Conservation (phyloP, 2,329 filamentous ascomycete genomes). For the Ophiocordyceps australis region DNA sequence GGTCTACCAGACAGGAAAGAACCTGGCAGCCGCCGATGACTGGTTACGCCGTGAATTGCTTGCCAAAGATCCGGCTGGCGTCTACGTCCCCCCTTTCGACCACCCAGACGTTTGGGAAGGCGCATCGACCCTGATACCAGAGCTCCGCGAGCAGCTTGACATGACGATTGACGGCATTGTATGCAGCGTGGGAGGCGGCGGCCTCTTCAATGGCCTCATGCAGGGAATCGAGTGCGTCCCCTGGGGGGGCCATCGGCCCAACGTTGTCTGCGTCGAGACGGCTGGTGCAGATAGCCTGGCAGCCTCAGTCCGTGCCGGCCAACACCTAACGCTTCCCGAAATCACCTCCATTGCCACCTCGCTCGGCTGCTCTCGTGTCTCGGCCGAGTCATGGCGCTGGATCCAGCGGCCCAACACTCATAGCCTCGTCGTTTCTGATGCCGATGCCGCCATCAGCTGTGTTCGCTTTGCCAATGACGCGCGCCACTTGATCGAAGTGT, state of each 20-base stretch:
- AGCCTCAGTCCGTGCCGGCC: conserved; percentile 35
- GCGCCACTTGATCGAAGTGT: conserved; percentile 61
- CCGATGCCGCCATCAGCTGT: conserved; percentile 63
- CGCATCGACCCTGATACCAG: conserved; percentile 37
- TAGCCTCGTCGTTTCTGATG: conserved; percentile 21
- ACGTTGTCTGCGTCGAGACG: conserved; percentile 61
- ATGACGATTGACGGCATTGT: conserved; percentile 48
- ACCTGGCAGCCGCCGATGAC: conserved; percentile 51
- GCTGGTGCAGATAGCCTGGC: conserved; percentile 52
- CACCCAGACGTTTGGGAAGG: conserved; percentile 51
- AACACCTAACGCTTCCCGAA: conserved; percentile 42
- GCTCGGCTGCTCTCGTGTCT: conserved; percentile 57
- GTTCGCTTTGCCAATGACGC: conserved; percentile 69
- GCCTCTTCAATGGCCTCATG: conserved; percentile 60
- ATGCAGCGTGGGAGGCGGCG: conserved; percentile 67
- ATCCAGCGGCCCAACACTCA: conserved; percentile 22
- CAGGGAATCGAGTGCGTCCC: conserved; percentile 39
- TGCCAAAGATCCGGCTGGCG: conserved; percentile 26
- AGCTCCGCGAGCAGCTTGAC: conserved; percentile 21
- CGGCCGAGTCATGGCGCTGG: conserved; percentile 48
- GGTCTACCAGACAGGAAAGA: conserved; percentile 49
- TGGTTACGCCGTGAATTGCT: conserved; percentile 43
- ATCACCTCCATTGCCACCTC: conserved; percentile 64
- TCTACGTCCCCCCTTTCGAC: conserved; percentile 57
- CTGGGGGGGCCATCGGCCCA: conserved; percentile 16